Evolutionary conservation across 148 eudicot species (phyloP).

Genomic region (Vaccinium vitisidaea): DNA sequence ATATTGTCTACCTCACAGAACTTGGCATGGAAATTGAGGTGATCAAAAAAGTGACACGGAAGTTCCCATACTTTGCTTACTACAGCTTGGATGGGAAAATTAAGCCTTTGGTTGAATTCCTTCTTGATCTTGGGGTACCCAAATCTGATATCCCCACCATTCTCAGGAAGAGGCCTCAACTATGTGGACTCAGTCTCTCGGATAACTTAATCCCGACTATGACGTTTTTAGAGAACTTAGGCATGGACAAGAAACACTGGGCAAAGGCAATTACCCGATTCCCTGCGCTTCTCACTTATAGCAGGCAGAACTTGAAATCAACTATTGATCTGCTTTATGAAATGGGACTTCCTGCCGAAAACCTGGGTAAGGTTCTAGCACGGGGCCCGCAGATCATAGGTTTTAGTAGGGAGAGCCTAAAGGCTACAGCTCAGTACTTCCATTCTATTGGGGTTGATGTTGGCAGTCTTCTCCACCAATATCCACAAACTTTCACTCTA

Average conservation of each 20-base stretch:
- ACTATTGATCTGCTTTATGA: conserved; percentile 73
- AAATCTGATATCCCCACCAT: conserved; percentile 63
- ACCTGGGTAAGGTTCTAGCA: conserved; percentile 61
- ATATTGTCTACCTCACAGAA: conserved; percentile 61
- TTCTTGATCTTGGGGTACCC: conserved; percentile 74
- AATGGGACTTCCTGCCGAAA: conserved; percentile 69
- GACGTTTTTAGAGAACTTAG: conserved; percentile 67
- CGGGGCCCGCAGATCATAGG: conserved; percentile 73
- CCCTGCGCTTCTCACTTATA: conserved; percentile 81
- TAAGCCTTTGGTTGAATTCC: conserved; percentile 78
- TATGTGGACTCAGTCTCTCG: conserved; percentile 75
- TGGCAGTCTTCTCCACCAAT: conserved; percentile 49
- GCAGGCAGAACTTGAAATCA: conserved; percentile 62
- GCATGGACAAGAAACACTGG: conserved; percentile 79
- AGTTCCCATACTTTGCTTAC: conserved; percentile 81
- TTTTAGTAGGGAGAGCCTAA: conserved; percentile 71
- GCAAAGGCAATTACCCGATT: conserved; percentile 72
- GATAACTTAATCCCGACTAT: conserved; percentile 83
- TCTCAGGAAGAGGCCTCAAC: conserved; percentile 72
- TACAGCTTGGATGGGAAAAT: conserved; percentile 85
- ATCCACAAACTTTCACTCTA: conserved; percentile 70
- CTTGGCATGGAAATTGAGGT: conserved; percentile 74
- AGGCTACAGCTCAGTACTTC: conserved; percentile 46
- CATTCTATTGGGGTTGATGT: conserved; percentile 41
- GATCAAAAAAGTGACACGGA: conserved; percentile 56